These are phyloP conservation scores for Talaromyces sp. DNA, from an alignment of 2,329 filamentous ascomycete species.

Conservation along the genomic window DNA sequence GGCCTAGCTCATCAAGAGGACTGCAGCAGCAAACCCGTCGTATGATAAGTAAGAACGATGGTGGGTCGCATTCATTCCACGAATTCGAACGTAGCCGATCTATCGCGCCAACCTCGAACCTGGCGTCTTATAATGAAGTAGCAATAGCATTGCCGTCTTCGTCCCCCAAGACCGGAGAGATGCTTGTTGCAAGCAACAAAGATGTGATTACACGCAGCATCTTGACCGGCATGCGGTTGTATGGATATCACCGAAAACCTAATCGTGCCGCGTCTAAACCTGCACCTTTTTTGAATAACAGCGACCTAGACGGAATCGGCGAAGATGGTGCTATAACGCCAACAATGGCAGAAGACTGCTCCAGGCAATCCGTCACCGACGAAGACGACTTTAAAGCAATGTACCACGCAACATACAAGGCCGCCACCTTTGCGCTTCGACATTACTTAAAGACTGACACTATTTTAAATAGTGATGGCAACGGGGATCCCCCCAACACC, in stretches of 20 bases:
- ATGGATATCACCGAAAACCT: slow-evolving; percentile 35
- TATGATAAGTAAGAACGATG: slow-evolving; percentile 13
- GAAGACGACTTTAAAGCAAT: slow-evolving; percentile 41
- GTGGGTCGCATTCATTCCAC: slow-evolving; percentile 19
- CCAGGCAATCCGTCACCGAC: background rate
- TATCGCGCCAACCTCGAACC: slow-evolving; percentile 2
- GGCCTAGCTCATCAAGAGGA: slow-evolving; percentile 21
- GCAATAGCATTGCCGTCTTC: slow-evolving; percentile 2
- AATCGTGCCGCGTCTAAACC: slow-evolving; percentile 18
- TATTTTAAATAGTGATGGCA: background rate
- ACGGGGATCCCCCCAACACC: background rate
- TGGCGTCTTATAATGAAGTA: slow-evolving; percentile 11
- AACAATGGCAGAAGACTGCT: background rate
- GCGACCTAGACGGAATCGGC: slow-evolving; percentile 13
- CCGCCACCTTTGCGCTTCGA: slow-evolving; percentile 39
- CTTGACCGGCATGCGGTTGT: slow-evolving; percentile 40
- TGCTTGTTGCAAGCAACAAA: slow-evolving; percentile 34
- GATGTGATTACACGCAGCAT: slow-evolving; percentile 38
- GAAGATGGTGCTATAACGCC: slow-evolving; percentile 15
- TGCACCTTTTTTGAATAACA: background rate
- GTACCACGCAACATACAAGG: slow-evolving; percentile 42
- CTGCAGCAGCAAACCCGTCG: slow-evolving; percentile 8
- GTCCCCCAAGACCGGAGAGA: slow-evolving; percentile 23
- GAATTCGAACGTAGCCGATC: slow-evolving; percentile 17
- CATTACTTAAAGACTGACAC: slow-evolving; percentile 28